Evolutionary conservation across 1,284 basidiomycete species (phyloP), one percentile per base, ranked within the genome.

Genomic region (Gymnopus androsaceus): DNA sequence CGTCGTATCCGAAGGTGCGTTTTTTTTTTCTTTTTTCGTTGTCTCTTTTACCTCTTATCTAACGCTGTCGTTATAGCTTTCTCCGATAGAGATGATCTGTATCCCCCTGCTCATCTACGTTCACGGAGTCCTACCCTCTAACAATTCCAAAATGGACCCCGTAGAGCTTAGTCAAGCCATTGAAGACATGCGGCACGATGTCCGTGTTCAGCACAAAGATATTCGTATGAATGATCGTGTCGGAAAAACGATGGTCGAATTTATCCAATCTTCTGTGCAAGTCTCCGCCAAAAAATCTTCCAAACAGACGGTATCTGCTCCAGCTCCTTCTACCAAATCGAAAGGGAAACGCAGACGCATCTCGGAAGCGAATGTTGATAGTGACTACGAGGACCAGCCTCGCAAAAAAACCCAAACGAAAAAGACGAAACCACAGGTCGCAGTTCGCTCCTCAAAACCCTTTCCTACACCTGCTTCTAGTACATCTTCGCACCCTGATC

Each of bases 21-120:
- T 19, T 4, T 51, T 34, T 23, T 25, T 38, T 3, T 23, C 15
- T 3, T 27, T 12, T 21, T 12, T 50, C 17, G 14, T 30, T n/a
- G 31, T 1, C n/a, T 31, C 15, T 33, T 17, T 21, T n/a, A n/a
- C n/a, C n/a, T n/a, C n/a, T n/a, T n/a, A n/a, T n/a, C 25, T 56
- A 17, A 54, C 14, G 21, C 21, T 19, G 7, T 12, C 8, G 9
- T 17, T 37, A 1, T 15, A 80, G 40, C 74, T 88, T 4, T 75
- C 84, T 0, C 87, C 87, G 0, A 73, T 87, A 34, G 87, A 89
- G 65, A 81, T 89, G 58, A 74, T 86, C 33, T 70, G 76, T 61
- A 77, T 81, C 45, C 70, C 71, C 7, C 57, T 87, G 0, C 68
- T 88, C 37, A 76, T 88, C 19, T 75, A 75, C 9, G 69, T 72